Evolutionary conservation across 2,329 filamentous ascomycete genomes (phyloP).

Genomic region (Beauveria scarabaeidicola): DNA sequence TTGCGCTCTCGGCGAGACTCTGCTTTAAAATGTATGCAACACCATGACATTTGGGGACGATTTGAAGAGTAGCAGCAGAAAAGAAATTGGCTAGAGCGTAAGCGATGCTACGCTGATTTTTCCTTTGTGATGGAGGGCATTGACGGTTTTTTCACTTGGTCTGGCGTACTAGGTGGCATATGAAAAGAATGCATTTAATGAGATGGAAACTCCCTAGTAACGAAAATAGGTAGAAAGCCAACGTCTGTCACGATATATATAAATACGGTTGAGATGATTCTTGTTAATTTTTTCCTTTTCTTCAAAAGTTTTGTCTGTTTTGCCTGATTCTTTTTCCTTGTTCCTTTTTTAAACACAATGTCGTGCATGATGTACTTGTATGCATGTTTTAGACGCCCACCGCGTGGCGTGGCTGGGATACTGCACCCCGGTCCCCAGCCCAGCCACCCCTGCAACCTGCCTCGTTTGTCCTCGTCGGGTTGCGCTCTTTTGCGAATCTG

Average conservation of each 20-base stretch:
- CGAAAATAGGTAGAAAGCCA: constrained; percentile 8
- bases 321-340: not conserved
- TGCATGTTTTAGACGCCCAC: not conserved
- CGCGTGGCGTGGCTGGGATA: too few species aligned
- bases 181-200: constrained; percentile 9
- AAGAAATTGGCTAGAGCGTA: not conserved
- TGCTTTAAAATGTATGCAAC: constrained; percentile 48
- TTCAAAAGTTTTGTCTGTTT: not conserved
- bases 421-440: not conserved
- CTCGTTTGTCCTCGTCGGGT: too few species aligned
- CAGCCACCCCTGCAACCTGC: not conserved
- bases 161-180: constrained; percentile 6
- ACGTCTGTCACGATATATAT: constrained; percentile 8
- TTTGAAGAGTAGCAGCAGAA: not conserved
- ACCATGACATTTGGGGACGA: not conserved
- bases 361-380: too few species aligned
- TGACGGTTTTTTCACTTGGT: constrained; percentile 8
- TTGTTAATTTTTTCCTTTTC: not conserved
- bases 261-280: not conserved
- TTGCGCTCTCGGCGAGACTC: constrained; percentile 84
- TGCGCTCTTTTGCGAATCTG: too few species aligned
- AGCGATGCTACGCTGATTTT: not conserved
- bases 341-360: too few species aligned
- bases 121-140: not conserved
- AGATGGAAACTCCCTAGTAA: constrained; percentile 9